Evolutionary conservation across 202 grass and related monocot species (phyloP).

Genomic region (Setaria italica): DNA sequence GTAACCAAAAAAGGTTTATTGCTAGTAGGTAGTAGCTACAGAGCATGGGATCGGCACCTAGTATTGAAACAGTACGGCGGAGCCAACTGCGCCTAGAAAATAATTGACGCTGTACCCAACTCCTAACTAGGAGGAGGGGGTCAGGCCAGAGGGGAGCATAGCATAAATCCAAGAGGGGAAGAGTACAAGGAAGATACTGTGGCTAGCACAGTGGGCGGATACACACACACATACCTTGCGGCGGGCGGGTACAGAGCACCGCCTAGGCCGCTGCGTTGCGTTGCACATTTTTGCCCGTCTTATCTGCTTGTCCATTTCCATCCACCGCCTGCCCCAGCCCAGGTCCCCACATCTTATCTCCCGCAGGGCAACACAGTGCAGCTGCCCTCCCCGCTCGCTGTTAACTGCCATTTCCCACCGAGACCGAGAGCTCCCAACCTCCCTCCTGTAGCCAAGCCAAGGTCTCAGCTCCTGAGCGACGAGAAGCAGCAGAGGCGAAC

Average conservation of each 20-base stretch:
- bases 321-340: not conserved
- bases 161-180: constrained; percentile 34
- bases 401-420: constrained; percentile 22
- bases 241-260: constrained; percentile 44
- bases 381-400: constrained; percentile 29
- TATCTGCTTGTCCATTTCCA: constrained; percentile 56
- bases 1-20: not conserved
- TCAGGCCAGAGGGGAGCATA: not conserved
- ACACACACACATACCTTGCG: constrained; percentile 21
- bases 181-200: constrained; percentile 30
- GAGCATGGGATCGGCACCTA: constrained; percentile 35
- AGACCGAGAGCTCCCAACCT: constrained; percentile 8
- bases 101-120: constrained; percentile 36
- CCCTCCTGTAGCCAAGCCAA: constrained; percentile 31
- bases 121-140: constrained; percentile 1
- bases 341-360: constrained; percentile 44
- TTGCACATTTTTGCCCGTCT: constrained; percentile 48
- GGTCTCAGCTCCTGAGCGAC: not conserved
- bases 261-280: not conserved
- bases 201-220: constrained; percentile 22
- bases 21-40: constrained; percentile 3
- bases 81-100: constrained; percentile 17
- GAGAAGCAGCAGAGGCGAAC: constrained; percentile 11
- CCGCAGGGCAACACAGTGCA: constrained; percentile 35
- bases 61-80: constrained; percentile 21